Base-by-base conservation (phyloP, 2,329 filamentous ascomycete species). In the Byssochlamys sp. region DNA sequence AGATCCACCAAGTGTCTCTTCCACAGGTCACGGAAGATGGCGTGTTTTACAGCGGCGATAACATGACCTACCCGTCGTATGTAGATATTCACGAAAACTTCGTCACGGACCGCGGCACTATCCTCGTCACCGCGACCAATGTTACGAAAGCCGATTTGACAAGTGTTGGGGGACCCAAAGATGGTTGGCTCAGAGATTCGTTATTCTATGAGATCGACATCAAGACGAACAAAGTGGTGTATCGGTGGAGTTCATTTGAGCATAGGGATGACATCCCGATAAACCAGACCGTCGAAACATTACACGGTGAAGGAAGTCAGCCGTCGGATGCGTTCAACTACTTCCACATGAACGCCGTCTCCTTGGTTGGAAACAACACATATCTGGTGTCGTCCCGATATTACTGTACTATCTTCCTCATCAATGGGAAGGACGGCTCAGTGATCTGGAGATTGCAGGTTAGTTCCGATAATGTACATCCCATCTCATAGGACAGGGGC, bases 391-490 rank as follows among this genome's bases (percentile, higher is more conserved):
- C 49, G 51, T 62, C 12, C 53, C 58, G 28, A 49, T 49, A 49
- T 10, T 49, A 19, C 12, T 49, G 45, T 19, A 19, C 45, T 19
- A n/a, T 49, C 24, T 49, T 49, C 45, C 75, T 75, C 59, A 66
- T 76, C 51, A 73, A 72, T 39, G 72, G 72, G 28, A 66, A 66
- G 9, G 69, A 71, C 31, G 72, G 75, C 2, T 60, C 65, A n/a
- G 69, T 76, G 48, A 67, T 77, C 53, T 77, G 74, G 75, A 67
- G 69, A 55, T 61, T 77, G 48, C 68, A 71, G 14, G 75, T 49
- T 49, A 6, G 45, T 49, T 49, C 9, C 45, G 7, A 49, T 25
- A 19, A 5, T 25, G 7, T 48, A 14, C 39, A 14, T 3, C 10
- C 45, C 1, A 14, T 31, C 2, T 31, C 11, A 11, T 31, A 31